Evolutionary conservation across 2,329 filamentous ascomycete species (phyloP), one percentile per base, ranked within the genome.

Genomic region (Aureobasidium mangrovei): DNA sequence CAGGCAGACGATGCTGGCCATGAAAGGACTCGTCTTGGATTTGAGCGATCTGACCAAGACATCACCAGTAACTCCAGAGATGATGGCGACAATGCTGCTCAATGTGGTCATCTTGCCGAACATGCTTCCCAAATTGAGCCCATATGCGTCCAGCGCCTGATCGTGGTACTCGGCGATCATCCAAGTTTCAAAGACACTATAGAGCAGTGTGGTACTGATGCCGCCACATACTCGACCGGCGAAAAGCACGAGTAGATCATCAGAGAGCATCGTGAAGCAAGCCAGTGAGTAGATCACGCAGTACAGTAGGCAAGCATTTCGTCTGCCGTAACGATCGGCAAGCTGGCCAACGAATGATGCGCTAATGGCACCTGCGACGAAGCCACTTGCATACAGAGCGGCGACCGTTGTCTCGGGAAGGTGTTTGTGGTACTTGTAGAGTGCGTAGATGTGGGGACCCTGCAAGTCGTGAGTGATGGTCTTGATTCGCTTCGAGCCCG

Each of bases 171-270:
- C 79, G 44, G 77, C 74, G 29, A 83, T 74, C 70, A 83, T 78
- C 79, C 80, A 83, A 60, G 76, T 79, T 64, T 83, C 79, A 58
- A 82, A 82, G 4, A 75, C 77, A 41, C 74, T 79, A 68, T 79
- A 82, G 31, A 83, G 70, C 39, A 83, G 64, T 28, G 77, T 80
- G 33, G 78, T 78, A 29, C 74, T 75, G 43, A 82, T 57, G 0
- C 80, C 80, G 26, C 77, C 78, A 3, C 81, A 70, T 0, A 77
- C 64, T 46, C 80, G 71, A 9, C 80, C 80, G 1, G 72, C 53
- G 52, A 81, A 76, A 4, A 84, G 67, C 8, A 79, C 28, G 9
- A 63, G 63, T 10, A 76, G 67, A 55, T 71, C 67, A 28, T 73
- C 67, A 46, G 72, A 71, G 29, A 81, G 66, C 48, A 80, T 76